Base-by-base conservation (phyloP, 352 stramenopile species). In the Globisporangium lucens region DNA sequence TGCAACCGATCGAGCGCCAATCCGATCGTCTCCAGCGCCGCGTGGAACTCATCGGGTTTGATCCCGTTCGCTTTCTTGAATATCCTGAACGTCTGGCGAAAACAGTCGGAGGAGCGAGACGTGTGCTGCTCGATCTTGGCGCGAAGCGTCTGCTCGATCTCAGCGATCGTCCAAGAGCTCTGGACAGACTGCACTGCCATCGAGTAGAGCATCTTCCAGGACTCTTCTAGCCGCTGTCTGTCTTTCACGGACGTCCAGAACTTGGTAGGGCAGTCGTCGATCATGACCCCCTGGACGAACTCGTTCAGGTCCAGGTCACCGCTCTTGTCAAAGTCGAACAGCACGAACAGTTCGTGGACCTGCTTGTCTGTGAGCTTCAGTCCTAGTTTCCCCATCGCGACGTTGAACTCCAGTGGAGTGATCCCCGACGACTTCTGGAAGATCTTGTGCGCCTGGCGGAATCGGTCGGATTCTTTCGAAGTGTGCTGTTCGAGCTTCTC, bases 21-120 rank as follows among this genome's bases (percentile, higher is more conserved):
- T 3, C 86, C 86, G 55, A 90, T 85, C 0, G 70, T 62, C 38
- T 89, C 81, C 0, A 94, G 61, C 0, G 84, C 74, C 1, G 75
- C 69, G 59, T 91, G 84, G 68, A 94, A 93, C 46, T 94, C 84
- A 43, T 87, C 68, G 1, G 82, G 82, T 12, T 81, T 78, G 43
- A 94, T 94, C n/a, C 83, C 83, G 55, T 89, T 91, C 7, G 89
- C 82, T 56, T 94, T 94, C 51, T 92, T 92, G 66, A 94, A 94
- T 62, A 94, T 91, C 38, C 76, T 76, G 63, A 91, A 92, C 2
- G 86, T 84, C 59, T 94, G 86, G 13, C 86, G 74, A 61, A 94
- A 94, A 61, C 86, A 92, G 60, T 94, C 86, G 0, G 84, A 91
- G 0, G 86, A 94, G 35, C 74, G 66, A 17, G 84, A 93, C 29